Evolutionary conservation across 495 filamentous ascomycete species (phyloP).

Genomic region (Penicillium riverlandense): DNA sequence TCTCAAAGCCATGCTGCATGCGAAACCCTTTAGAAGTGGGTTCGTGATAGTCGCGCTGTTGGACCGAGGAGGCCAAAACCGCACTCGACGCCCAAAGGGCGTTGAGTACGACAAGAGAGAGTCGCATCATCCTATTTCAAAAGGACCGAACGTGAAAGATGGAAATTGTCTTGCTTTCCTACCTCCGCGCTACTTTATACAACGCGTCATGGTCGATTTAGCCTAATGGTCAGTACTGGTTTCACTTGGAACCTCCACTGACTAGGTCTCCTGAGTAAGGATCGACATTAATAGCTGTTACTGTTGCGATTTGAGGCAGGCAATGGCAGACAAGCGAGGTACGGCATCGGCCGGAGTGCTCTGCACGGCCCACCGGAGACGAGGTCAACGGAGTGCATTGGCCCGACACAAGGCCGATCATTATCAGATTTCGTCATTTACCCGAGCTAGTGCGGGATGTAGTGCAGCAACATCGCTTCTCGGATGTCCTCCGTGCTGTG

Average conservation of each 20-base stretch:
- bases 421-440: not conserved
- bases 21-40: conserved; percentile 18
- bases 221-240: not conserved
- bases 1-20: conserved; percentile 24
- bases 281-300: conserved; percentile 2
- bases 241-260: not conserved
- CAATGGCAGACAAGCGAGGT: too few species aligned
- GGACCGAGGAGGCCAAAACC: not conserved
- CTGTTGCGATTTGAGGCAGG: not conserved
- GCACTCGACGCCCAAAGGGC: not conserved
- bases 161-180: too few species aligned
- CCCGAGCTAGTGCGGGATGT: not conserved
- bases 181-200: too few species aligned
- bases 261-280: not conserved
- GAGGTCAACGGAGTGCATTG: not conserved
- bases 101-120: not conserved
- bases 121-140: not conserved
- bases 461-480: too few species aligned
- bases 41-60: conserved; percentile 4
- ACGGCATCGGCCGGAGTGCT: too few species aligned
- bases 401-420: not conserved
- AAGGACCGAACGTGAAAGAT: too few species aligned
- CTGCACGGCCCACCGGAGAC: too few species aligned
- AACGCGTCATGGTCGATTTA: not conserved
- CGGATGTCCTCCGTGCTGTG: not conserved